Evolutionary conservation across 495 filamentous ascomycete genomes (phyloP).

Genomic region (Lasiosphaeris hirsuta): DNA sequence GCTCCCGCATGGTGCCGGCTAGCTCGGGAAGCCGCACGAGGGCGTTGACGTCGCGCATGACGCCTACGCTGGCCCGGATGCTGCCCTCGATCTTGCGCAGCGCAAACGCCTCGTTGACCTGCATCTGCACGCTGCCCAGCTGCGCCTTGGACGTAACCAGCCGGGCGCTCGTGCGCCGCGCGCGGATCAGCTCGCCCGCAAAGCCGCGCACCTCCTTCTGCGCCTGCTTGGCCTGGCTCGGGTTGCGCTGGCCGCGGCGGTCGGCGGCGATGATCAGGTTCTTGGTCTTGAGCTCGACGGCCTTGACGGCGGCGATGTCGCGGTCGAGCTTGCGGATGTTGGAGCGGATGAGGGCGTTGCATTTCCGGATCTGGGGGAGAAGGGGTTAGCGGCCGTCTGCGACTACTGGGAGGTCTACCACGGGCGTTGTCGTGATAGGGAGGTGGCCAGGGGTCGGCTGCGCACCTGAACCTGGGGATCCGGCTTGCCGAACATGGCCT

Average conservation of each 20-base stretch:
- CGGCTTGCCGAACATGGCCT: constrained; percentile 83
- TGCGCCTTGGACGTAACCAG: constrained; percentile 85
- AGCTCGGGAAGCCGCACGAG: constrained; percentile 83
- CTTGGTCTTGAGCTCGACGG: constrained; percentile 79
- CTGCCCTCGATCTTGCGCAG: constrained; percentile 95
- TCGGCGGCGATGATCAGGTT: constrained; percentile 76
- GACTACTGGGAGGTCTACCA: no score
- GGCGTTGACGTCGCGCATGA: constrained; percentile 96
- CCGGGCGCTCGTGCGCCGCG: constrained; percentile 69
- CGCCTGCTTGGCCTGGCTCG: constrained; percentile 70
- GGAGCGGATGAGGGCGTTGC: constrained; percentile 81
- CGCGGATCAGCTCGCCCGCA: constrained; percentile 80
- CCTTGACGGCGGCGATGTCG: constrained; percentile 73
- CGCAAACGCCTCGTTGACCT: constrained; percentile 94
- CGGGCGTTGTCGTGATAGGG: not conserved
- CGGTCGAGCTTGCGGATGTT: constrained; percentile 96
- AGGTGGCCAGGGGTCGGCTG: not conserved
- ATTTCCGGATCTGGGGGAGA: constrained; percentile 77
- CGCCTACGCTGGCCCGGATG: constrained; percentile 78
- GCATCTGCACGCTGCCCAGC: constrained; percentile 92
- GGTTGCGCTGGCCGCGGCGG: constrained; percentile 70
- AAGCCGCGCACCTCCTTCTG: constrained; percentile 76
- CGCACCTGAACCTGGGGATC: constrained; percentile 84
- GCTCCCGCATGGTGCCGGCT: constrained; percentile 83
- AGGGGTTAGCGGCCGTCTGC: not conserved